These are phyloP conservation scores for Elsinoe australis DNA, from an alignment of 2,329 filamentous ascomycete species.

Conservation along the genomic window DNA sequence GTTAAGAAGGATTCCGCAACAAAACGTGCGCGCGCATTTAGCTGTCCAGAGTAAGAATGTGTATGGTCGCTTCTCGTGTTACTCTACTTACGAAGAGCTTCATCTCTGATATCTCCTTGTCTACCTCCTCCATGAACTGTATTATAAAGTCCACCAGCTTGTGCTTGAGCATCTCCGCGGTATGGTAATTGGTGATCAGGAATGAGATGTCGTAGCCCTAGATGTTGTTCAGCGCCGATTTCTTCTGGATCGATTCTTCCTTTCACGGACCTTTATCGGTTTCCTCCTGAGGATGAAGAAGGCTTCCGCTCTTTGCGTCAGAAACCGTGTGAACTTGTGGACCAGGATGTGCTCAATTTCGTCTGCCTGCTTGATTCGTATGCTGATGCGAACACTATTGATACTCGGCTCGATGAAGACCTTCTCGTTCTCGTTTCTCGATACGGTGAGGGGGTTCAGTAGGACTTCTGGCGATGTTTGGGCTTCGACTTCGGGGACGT, in stretches of 20 bases:
- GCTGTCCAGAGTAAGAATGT: constrained; percentile 46
- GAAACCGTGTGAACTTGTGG: constrained; percentile 95
- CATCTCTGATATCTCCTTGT: constrained; percentile 99
- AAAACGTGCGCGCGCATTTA: constrained; percentile 94
- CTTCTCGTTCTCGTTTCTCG: constrained; percentile 93
- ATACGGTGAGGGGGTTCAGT: constrained; percentile 80
- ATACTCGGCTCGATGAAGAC: constrained; percentile 94
- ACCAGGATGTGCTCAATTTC: constrained; percentile 98
- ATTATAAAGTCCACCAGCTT: constrained; percentile 99
- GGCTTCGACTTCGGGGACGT: constrained; percentile 95
- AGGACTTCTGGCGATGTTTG: constrained; percentile 88
- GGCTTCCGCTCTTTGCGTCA: constrained; percentile 90
- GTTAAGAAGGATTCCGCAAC: constrained; percentile 98
- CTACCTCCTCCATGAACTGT: constrained; percentile 99
- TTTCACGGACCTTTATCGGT: constrained; percentile 67
- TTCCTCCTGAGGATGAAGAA: constrained; percentile 96
- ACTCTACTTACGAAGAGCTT: constrained; percentile 80
- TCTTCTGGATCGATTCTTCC: no score
- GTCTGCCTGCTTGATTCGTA: constrained; percentile 98
- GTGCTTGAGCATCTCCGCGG: constrained; percentile 97
- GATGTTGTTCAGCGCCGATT: no score
- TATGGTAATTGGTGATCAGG: constrained; percentile 97
- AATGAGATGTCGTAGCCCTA: constrained; percentile 99
- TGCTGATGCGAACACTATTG: constrained; percentile 94
- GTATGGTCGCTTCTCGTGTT: neutral